Evolutionary conservation across 2,329 filamentous ascomycete genomes (phyloP).

Genomic region (Hirsutella thompsonii): DNA sequence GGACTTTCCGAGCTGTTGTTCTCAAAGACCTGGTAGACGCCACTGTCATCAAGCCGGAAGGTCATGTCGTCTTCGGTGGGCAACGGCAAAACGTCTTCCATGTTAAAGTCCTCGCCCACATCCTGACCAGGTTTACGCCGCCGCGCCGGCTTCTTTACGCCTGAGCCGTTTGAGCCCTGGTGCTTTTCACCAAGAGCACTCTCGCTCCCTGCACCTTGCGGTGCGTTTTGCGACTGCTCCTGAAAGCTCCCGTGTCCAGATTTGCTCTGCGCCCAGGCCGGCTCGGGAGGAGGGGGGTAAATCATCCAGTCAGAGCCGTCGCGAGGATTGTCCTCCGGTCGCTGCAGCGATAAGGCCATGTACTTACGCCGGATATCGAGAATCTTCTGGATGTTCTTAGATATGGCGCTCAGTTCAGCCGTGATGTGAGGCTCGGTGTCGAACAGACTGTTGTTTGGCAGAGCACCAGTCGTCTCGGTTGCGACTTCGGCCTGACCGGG

Average conservation of each 20-base stretch:
- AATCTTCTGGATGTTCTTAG: slow-evolving; percentile 82
- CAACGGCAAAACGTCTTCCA: slow-evolving; percentile 64
- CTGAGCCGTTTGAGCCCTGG: slow-evolving; percentile 6
- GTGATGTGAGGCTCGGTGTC: slow-evolving; percentile 70
- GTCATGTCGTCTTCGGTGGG: slow-evolving; percentile 58
- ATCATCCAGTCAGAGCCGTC: slow-evolving; percentile 75
- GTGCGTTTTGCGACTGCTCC: slow-evolving; percentile 5
- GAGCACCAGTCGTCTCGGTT: slow-evolving; percentile 35
- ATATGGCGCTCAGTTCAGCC: slow-evolving; percentile 73
- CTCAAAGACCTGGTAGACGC: slow-evolving; percentile 89
- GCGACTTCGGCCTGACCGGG: slow-evolving; percentile 28
- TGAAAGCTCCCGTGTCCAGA: slow-evolving; percentile 4
- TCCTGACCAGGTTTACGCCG: slow-evolving; percentile 76
- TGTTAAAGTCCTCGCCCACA: slow-evolving; percentile 84
- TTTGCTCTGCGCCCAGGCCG: slow-evolving; percentile 52
- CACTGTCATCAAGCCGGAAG: slow-evolving; percentile 68
- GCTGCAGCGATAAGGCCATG: slow-evolving; percentile 72
- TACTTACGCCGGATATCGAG: slow-evolving; percentile 82
- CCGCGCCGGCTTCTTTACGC: slow-evolving; percentile 35
- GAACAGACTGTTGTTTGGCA: slow-evolving; percentile 53
- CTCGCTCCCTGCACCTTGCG: slow-evolving; percentile 7
- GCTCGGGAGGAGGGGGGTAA: slow-evolving; percentile 83
- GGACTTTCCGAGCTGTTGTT: slow-evolving; percentile 51
- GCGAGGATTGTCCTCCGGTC: slow-evolving; percentile 73
- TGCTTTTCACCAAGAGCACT: neutral